phyloP scores from a whole-genome alignment of 2,329 filamentous ascomycete species.

The Calonectria honghensis region DNA sequence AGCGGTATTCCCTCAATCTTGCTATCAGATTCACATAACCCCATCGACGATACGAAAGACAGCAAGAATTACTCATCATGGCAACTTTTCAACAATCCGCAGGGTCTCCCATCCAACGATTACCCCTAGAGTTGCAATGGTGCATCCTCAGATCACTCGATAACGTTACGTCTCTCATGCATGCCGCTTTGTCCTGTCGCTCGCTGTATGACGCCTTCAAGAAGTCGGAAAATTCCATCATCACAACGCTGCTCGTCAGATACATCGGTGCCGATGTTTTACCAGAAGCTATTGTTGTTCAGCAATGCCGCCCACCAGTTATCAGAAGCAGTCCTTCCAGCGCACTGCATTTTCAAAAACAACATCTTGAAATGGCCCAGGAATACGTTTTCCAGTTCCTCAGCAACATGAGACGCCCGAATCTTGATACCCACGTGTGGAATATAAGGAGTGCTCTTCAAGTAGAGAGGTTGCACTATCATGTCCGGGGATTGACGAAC shows the following conservation, averaged over 20 bases:
- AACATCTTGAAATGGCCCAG: not conserved
- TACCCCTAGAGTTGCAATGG: constrained; percentile 12
- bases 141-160: constrained; percentile 13
- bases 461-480: not conserved
- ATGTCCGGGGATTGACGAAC: not conserved
- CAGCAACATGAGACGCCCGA: constrained; percentile 4
- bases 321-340: not conserved
- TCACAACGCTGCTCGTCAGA: not conserved
- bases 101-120: constrained; percentile 7
- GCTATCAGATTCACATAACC: not conserved
- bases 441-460: not conserved
- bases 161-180: constrained; percentile 14
- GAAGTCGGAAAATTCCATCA: not conserved
- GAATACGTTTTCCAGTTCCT: constrained; percentile 9
- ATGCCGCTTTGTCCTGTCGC: not conserved
- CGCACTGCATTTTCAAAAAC: not conserved
- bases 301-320: constrained; percentile 5
- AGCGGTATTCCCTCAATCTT: not conserved
- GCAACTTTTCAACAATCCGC: not conserved
- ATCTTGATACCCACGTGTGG: not conserved
- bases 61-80: not conserved
- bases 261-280: not conserved
- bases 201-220: constrained; percentile 16
- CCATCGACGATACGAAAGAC: not conserved
- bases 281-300: constrained; percentile 17